Percentiles rank a stretch among this genome's conserved stretches.
Conservation (phyloP, 2,329 filamentous ascomycete genomes). For the Epichloe festucae region DNA sequence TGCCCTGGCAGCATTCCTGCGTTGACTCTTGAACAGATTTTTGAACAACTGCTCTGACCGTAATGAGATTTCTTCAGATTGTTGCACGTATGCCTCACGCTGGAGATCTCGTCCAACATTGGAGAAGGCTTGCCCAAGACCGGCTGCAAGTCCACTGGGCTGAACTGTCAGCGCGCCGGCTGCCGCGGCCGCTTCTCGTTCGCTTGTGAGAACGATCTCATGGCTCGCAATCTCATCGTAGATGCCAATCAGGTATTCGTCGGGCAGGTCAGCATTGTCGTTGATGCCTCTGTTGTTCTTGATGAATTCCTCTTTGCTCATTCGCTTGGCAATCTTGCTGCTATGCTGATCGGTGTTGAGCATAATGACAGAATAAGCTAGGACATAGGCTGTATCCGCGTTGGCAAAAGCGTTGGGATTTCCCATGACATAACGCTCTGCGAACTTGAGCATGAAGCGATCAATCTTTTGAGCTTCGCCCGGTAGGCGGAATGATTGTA, state of each 20-base stretch:
- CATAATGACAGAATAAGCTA: conserved; percentile 93
- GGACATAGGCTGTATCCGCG: conserved; percentile 91
- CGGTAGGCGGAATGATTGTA: conserved; percentile 88
- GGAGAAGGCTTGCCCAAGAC: conserved; percentile 77
- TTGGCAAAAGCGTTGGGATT: conserved; percentile 98
- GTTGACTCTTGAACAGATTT: conserved; percentile 79
- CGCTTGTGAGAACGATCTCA: conserved; percentile 89
- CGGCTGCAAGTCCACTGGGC: conserved; percentile 56
- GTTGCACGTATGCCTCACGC: conserved; percentile 84
- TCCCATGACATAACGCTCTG: conserved; percentile 84
- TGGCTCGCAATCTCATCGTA: conserved; percentile 86
- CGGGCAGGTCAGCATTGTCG: conserved; percentile 82
- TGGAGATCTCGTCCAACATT: conserved; percentile 87
- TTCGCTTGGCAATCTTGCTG: conserved; percentile 65
- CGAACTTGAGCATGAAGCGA: conserved; percentile 98
- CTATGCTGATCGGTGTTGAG: conserved; percentile 95
- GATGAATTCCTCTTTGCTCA: conserved; percentile 96
- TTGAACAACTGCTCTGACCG: conserved; percentile 78
- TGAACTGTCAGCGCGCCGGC: conserved; percentile 49
- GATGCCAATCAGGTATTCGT: conserved; percentile 80
- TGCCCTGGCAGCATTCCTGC: conserved; percentile 59
- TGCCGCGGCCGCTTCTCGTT: conserved; percentile 78
- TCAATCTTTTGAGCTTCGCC: conserved; percentile 98
- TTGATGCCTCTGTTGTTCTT: conserved; percentile 99
- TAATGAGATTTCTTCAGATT: conserved; percentile 79